Conservation (phyloP, 1,284 basidiomycete species). For the Clitocybe nebularis region DNA sequence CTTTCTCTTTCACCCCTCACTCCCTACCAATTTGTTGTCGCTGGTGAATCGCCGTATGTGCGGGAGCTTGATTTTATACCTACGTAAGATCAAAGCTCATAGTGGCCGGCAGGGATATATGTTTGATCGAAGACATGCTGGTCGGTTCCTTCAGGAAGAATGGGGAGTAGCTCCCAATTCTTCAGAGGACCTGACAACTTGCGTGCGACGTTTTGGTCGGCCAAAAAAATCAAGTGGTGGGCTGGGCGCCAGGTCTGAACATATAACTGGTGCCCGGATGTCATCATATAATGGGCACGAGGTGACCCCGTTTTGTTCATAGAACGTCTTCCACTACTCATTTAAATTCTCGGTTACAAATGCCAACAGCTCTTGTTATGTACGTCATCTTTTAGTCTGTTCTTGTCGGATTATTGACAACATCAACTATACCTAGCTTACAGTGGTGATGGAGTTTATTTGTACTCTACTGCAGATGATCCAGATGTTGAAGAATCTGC, state of each 20-base stretch:
- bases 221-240: constrained; percentile 25
- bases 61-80: constrained; percentile 21
- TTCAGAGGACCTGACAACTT: constrained; percentile 57
- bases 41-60: constrained; percentile 68
- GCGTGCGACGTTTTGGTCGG: constrained; percentile 82
- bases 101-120: constrained; percentile 64
- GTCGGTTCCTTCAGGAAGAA: constrained; percentile 59
- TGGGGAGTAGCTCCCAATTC: constrained; percentile 65
- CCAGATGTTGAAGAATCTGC: constrained; percentile 27
- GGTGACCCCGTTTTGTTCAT: constrained; percentile 36
- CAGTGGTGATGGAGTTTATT: constrained; percentile 72
- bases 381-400: constrained; percentile 25
- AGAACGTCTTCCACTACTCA: constrained; percentile 10
- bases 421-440: constrained; percentile 57
- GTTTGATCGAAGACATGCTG: constrained; percentile 81
- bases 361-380: constrained; percentile 58
- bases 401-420: not conserved
- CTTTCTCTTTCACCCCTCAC: constrained; percentile 66
- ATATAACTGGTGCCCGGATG: constrained; percentile 81
- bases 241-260: constrained; percentile 41
- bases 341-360: constrained; percentile 2
- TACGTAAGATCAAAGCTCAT: constrained; percentile 1
- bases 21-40: constrained; percentile 73
- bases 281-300: constrained; percentile 76
- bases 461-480: constrained; percentile 81